Base-by-base conservation (phyloP, 257 asterid genomes). In the Parsonsia alboflavescens region DNA sequence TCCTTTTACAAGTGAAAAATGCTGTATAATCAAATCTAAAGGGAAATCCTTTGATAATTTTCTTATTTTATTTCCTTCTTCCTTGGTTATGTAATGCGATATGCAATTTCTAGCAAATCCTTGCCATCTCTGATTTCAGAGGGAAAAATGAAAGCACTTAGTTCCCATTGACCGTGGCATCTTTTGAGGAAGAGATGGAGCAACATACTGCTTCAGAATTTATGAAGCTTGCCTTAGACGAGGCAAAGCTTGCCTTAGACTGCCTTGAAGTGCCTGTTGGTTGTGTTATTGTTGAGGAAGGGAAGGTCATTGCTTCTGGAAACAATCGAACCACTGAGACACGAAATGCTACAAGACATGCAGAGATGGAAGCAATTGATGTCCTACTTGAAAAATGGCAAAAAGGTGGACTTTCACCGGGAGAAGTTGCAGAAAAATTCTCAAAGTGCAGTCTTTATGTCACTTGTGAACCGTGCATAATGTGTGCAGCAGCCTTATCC, bases 311-410 rank as follows among this genome's bases (percentile, higher is more conserved):
- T 84, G 89, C 97, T 72, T n/a, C n/a, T n/a, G n/a, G n/a, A n/a
- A n/a, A n/a, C 84, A 93, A 93, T 78, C 89, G 88, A 73, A 89
- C 96, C 11, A 87, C 80, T 56, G 91, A 93, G 87, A 93, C 88
- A 15, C 81, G 96, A 85, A 93, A 91, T 76, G 96, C 97, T 50
- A 90, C 93, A 74, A 86, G 97, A 70, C 98, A 92, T 80, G 99
- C 97, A 57, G 99, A 94, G 87, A 89, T 92, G 96, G 98, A 90
- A 89, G 98, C 99, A 70, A 90, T 95, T 78, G 99, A 90, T 84
- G 57, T 75, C 78, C 86, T 95, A 39, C 93, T 92, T 76, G 92
- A 88, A 68, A 87, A 83, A 73, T 90, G 96, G 96, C 89, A 83
- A 76, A 85, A 84, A 75, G 64, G 73, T 72, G 89, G 91, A 33